These are phyloP conservation scores for Penicillium lagena DNA, from an alignment of 495 filamentous ascomycete genomes.

Conservation along the genomic window DNA sequence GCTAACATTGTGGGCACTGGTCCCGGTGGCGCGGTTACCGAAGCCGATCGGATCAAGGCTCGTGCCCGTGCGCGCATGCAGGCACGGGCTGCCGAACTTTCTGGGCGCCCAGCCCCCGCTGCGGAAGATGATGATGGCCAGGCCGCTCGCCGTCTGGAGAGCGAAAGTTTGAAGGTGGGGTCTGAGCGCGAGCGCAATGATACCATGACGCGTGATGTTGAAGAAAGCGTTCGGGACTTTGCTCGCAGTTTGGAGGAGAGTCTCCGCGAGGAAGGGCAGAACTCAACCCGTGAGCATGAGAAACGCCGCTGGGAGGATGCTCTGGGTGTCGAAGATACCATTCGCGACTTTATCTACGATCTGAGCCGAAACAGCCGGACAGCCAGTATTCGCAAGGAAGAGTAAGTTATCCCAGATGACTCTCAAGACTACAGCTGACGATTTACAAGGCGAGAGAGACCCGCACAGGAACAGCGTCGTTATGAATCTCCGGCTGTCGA, in stretches of 20 bases:
- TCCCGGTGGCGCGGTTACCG: conserved; percentile 84
- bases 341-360: conserved; percentile 96
- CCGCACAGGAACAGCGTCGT: conserved; percentile 19
- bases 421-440: conserved; percentile 9
- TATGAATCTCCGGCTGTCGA: conserved; percentile 17
- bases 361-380: conserved; percentile 78
- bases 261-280: conserved; percentile 74
- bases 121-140: conserved; percentile 65
- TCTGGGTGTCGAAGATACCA: conserved; percentile 91
- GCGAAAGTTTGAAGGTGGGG: conserved; percentile 73
- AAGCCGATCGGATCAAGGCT: conserved; percentile 90
- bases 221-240: conserved; percentile 93
- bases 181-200: conserved; percentile 91
- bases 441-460: conserved; percentile 13
- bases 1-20: conserved; percentile 88
- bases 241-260: conserved; percentile 74
- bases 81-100: conserved; percentile 86
- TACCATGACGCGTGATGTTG: conserved; percentile 91
- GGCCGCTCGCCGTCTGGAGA: conserved; percentile 73
- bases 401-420: conserved; percentile 33
- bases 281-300: conserved; percentile 74
- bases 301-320: conserved; percentile 93
- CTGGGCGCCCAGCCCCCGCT: conserved; percentile 64
- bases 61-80: conserved; percentile 98
- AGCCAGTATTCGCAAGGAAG: conserved; percentile 68